Evolutionary conservation across 495 filamentous ascomycete species (phyloP).

Genomic region (Neurospora sp.): DNA sequence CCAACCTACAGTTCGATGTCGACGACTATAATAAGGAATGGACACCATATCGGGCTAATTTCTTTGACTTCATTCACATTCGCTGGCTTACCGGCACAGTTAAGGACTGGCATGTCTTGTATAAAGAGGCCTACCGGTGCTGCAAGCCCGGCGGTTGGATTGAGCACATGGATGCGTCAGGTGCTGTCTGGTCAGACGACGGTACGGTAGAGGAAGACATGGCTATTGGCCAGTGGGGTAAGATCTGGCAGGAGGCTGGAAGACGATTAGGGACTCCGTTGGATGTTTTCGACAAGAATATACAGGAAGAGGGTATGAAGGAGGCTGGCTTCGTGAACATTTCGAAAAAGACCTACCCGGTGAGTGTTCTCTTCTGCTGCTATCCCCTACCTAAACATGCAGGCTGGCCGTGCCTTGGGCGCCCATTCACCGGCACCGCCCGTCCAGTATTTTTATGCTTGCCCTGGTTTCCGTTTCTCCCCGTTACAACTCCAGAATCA

Average conservation of each 20-base stretch:
- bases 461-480: too few relatives aligned
- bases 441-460: too few relatives aligned
- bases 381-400: too few relatives aligned
- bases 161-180: constrained; percentile 17
- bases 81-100: constrained; percentile 41
- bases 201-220: constrained; percentile 4
- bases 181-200: constrained; percentile 10
- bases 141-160: constrained; percentile 17
- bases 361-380: background rate
- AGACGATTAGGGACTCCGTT: constrained; percentile 6
- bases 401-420: too few relatives aligned
- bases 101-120: constrained; percentile 39
- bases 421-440: too few relatives aligned
- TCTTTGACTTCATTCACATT: constrained; percentile 53
- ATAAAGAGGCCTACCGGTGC: constrained; percentile 21
- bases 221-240: constrained; percentile 13
- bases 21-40: constrained; percentile 41
- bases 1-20: constrained; percentile 41
- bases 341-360: background rate
- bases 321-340: background rate
- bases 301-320: constrained; percentile 27
- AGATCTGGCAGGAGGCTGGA: constrained; percentile 11
- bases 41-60: constrained; percentile 26
- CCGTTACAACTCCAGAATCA: too few relatives aligned
- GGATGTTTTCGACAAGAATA: constrained; percentile 16